phyloP scores from a whole-genome alignment of 345 rosid genomes.

The Acer negundo region DNA sequence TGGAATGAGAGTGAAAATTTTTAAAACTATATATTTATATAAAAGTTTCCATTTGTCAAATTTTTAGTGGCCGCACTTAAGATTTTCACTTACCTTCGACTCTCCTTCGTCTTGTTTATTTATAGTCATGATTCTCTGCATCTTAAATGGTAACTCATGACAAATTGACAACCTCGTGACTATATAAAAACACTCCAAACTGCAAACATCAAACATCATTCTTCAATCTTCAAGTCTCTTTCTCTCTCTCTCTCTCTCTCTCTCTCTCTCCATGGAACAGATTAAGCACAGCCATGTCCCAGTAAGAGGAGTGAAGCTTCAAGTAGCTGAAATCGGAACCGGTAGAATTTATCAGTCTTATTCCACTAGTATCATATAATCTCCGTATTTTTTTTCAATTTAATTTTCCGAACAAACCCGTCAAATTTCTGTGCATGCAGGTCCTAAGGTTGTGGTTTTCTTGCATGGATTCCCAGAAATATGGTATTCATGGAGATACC shows the following conservation, averaged over 20 bases:
- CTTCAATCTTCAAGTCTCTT: too few relatives aligned
- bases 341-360: slow-evolving; percentile 22
- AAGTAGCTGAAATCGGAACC: slow-evolving; percentile 50
- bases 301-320: slow-evolving; percentile 46
- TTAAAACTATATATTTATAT: too few relatives aligned
- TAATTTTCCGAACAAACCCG: neutral
- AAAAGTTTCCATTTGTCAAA: too few relatives aligned
- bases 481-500: slow-evolving; percentile 55
- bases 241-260: slow-evolving; percentile 8
- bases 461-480: slow-evolving; percentile 43
- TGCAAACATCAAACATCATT: too few relatives aligned
- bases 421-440: slow-evolving; percentile 17
- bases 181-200: too few relatives aligned
- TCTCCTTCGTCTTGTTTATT: too few relatives aligned
- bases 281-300: slow-evolving; percentile 43
- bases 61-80: too few relatives aligned
- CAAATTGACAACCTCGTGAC: too few relatives aligned
- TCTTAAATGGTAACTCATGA: neutral
- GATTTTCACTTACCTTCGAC: too few relatives aligned
- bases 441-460: slow-evolving; percentile 36
- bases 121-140: neutral
- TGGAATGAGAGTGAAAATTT: too few relatives aligned
- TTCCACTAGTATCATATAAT: neutral
- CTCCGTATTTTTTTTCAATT: neutral
- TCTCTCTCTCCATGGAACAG: slow-evolving; percentile 35